These are phyloP conservation scores for Alternaria infectoria DNA, from an alignment of 2,329 filamentous ascomycete genomes.

Conservation along the genomic window DNA sequence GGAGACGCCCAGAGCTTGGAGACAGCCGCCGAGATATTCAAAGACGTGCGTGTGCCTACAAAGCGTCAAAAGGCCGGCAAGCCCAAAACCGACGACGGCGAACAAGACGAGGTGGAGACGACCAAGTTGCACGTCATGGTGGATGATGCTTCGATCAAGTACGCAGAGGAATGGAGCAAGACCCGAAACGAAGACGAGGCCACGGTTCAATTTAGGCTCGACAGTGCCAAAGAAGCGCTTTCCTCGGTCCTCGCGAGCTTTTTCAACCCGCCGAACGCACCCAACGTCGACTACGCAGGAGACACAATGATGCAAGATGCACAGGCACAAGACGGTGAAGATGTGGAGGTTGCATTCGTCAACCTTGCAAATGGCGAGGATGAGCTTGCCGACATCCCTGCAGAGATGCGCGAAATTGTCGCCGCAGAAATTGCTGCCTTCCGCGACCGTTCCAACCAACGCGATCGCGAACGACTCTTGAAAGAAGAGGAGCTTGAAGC, in stretches of 20 bases:
- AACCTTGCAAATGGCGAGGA: slow-evolving; percentile 78
- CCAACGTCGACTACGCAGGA: slow-evolving; percentile 63
- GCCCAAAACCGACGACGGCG: slow-evolving; percentile 50
- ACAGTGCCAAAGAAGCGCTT: slow-evolving; percentile 72
- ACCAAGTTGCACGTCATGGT: slow-evolving; percentile 72
- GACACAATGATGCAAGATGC: slow-evolving; percentile 73
- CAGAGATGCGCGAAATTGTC: slow-evolving; percentile 94
- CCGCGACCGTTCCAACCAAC: slow-evolving; percentile 84
- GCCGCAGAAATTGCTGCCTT: slow-evolving; percentile 94
- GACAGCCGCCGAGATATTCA: slow-evolving; percentile 82
- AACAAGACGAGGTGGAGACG: slow-evolving; percentile 64
- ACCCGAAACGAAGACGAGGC: slow-evolving; percentile 68
- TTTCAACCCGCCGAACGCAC: slow-evolving; percentile 65
- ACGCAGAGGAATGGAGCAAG: slow-evolving; percentile 81
- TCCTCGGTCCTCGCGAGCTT: slow-evolving; percentile 72
- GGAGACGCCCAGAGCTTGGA: slow-evolving; percentile 89
- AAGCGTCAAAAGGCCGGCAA: slow-evolving; percentile 70
- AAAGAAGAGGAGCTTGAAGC: slow-evolving; percentile 93
- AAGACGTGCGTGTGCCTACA: slow-evolving; percentile 79
- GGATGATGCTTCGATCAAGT: slow-evolving; percentile 82
- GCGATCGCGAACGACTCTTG: slow-evolving; percentile 85
- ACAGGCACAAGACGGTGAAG: slow-evolving; percentile 60
- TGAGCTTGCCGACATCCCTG: slow-evolving; percentile 91
- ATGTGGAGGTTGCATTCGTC: slow-evolving; percentile 87
- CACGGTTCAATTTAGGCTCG: slow-evolving; percentile 70